These are phyloP conservation scores for Russula vinacea DNA, from an alignment of 768 basidiomycete species.

Conservation along the genomic window DNA sequence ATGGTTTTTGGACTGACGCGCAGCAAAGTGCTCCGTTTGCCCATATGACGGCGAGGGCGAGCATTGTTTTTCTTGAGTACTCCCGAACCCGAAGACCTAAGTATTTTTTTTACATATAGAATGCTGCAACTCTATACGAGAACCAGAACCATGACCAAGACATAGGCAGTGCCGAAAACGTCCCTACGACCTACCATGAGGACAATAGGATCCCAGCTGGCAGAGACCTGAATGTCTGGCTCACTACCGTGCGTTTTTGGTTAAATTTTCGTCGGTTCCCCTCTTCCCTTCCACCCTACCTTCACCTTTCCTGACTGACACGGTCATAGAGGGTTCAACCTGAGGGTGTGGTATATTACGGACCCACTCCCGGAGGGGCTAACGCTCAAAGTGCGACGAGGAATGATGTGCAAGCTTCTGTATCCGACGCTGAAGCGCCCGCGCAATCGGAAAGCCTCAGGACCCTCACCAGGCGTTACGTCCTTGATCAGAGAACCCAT, in stretches of 20 bases:
- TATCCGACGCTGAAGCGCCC: not conserved
- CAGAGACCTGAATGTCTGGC: not conserved
- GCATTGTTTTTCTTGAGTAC: not conserved
- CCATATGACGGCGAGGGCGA: conserved; percentile 4
- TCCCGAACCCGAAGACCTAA: not conserved
- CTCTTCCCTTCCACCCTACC: not conserved
- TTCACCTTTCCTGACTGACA: not conserved
- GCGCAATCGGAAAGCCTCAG: not conserved
- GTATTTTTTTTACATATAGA: not conserved
- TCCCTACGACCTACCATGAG: not conserved
- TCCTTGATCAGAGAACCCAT: conserved; percentile 8
- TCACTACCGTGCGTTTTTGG: conserved; percentile 1
- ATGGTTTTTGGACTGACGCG: not conserved
- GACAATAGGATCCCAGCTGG: not conserved
- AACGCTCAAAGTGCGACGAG: not conserved
- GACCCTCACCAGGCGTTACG: not conserved
- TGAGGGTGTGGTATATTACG: too few relatives aligned
- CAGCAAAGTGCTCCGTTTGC: not conserved
- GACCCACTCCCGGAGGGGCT: not conserved
- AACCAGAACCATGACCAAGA: not conserved
- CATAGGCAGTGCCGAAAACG: not conserved
- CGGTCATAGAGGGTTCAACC: not conserved
- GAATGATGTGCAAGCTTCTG: not conserved
- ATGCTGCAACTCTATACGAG: not conserved
- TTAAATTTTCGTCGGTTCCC: not conserved